These are phyloP conservation scores for Nitzschia sp. DNA, from an alignment of 108 stramenopile species.

Conservation along the genomic window DNA sequence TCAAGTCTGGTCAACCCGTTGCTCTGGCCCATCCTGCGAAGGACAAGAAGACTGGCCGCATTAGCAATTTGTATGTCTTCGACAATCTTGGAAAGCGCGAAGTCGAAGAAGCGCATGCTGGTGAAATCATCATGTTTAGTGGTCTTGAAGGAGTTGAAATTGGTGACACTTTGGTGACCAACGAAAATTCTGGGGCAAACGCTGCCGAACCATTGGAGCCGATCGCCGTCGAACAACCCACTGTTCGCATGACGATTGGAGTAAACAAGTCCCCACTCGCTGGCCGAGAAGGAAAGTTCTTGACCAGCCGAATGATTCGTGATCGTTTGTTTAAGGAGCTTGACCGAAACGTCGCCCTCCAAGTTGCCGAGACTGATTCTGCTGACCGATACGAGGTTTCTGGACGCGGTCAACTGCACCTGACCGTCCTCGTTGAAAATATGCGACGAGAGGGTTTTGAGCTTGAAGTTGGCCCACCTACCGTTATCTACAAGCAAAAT, in stretches of 20 bases:
- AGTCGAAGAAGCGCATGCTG: slow-evolving; percentile 88
- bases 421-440: slow-evolving; percentile 98
- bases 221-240: slow-evolving; percentile 97
- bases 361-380: slow-evolving; percentile 91
- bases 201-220: slow-evolving; percentile 89
- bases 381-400: slow-evolving; percentile 95
- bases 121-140: slow-evolving; percentile 98
- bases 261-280: slow-evolving; percentile 99
- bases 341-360: slow-evolving; percentile 95
- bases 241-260: slow-evolving; percentile 98
- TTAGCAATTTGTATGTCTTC: slow-evolving; percentile 91
- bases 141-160: slow-evolving; percentile 92
- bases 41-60: slow-evolving; percentile 79
- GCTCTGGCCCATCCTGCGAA: slow-evolving; percentile 77
- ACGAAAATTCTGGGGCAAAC: slow-evolving; percentile 75
- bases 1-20: slow-evolving; percentile 81
- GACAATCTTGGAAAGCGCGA: slow-evolving; percentile 95
- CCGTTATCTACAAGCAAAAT: slow-evolving; percentile 90
- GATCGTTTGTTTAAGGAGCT: slow-evolving; percentile 97
- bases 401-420: slow-evolving; percentile 98
- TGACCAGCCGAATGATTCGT: slow-evolving; percentile 96
- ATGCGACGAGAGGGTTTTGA: slow-evolving; percentile 99
- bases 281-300: slow-evolving; percentile 96
- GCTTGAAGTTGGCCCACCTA: slow-evolving; percentile 96
- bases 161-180: slow-evolving; percentile 94